These are phyloP conservation scores for Eutrema japonicum DNA, from an alignment of 345 rosid species.

Conservation along the genomic window DNA sequence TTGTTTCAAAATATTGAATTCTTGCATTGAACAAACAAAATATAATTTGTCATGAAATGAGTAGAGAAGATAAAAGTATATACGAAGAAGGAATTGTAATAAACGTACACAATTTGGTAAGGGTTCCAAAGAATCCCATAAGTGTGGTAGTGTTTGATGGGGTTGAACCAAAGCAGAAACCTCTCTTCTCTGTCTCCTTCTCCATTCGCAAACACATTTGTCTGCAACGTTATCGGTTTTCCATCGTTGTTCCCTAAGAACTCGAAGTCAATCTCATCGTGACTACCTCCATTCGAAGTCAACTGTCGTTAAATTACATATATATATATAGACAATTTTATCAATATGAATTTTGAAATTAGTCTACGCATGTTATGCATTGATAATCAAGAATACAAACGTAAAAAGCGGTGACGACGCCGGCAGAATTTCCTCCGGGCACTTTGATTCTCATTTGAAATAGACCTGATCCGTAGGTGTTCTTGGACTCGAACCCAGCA, in stretches of 20 bases:
- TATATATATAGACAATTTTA: background rate
- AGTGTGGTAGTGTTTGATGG: slow-evolving; percentile 56
- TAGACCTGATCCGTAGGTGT: slow-evolving; percentile 60
- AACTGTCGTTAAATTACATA: slow-evolving; percentile 28
- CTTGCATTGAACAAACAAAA: background rate
- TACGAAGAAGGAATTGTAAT: background rate
- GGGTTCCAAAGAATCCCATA: slow-evolving; percentile 74
- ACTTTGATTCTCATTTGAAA: slow-evolving; percentile 59
- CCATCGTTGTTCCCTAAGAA: slow-evolving; percentile 73
- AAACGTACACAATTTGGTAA: slow-evolving; percentile 70
- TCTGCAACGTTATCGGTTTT: slow-evolving; percentile 60
- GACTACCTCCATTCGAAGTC: slow-evolving; percentile 51
- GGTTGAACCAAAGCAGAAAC: slow-evolving; percentile 75
- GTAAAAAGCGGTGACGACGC: slow-evolving; percentile 72
- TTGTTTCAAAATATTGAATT: background rate
- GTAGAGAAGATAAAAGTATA: background rate
- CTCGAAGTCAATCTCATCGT: slow-evolving; percentile 78
- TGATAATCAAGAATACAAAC: slow-evolving; percentile 15
- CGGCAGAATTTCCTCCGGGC: slow-evolving; percentile 61
- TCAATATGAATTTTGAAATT: background rate
- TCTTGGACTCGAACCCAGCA: slow-evolving; percentile 63
- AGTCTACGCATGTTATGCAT: background rate
- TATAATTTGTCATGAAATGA: slow-evolving; percentile 1
- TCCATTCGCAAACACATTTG: slow-evolving; percentile 64
- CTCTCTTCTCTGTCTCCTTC: slow-evolving; percentile 67